Base-by-base conservation (phyloP, 2,329 filamentous ascomycete species). In the Sporothrix mexicana region DNA sequence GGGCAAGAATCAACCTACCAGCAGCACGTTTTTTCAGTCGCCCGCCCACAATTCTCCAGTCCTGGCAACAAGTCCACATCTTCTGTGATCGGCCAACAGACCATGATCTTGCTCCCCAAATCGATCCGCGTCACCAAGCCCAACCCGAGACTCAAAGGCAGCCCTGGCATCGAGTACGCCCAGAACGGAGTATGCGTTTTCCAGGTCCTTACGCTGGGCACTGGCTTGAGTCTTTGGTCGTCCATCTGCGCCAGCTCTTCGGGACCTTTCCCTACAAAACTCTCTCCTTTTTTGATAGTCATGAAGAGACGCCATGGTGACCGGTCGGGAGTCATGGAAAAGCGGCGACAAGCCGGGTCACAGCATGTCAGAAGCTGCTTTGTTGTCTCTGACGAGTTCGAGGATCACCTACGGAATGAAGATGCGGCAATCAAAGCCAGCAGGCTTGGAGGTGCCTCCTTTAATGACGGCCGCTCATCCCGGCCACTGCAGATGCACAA, bases 301-400 rank as follows among this genome's bases (percentile, higher is more conserved):
- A 8, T 36, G 25, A 67, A 61, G 10, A 53, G 47, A 8, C n/a
- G 20, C 3, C 43, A 53, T 30, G 43, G 13, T 2, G 43, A 64
- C 0, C 25, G 53, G 6, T 25, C 36, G 23, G 20, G 41, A n/a
- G 15, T 36, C 12, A 8, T 9, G 5, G 23, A 53, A 13, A 55
- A 62, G 9, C 72, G 41, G 74, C 70, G 70, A 25, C 72, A 68
- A 73, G 76, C 72, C 53, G 67, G 73, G 68, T 51, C 70, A 53
- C n/a, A 74, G 74, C 13, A 73, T 74, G 20, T 81, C 77, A 73
- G 78, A 76, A 15, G 76, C 74, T 23, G 76, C 78, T 73, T 77
- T 82, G 70, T 74, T 78, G 59, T 84, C 78, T 68, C 82, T 78
- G 79, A 82, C 77, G 73, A 84, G 84, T 77, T 87, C 82, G 76